These are phyloP conservation scores for Galeopsis tetrahit DNA, from an alignment of 257 asterid genomes.

Conservation along the genomic window DNA sequence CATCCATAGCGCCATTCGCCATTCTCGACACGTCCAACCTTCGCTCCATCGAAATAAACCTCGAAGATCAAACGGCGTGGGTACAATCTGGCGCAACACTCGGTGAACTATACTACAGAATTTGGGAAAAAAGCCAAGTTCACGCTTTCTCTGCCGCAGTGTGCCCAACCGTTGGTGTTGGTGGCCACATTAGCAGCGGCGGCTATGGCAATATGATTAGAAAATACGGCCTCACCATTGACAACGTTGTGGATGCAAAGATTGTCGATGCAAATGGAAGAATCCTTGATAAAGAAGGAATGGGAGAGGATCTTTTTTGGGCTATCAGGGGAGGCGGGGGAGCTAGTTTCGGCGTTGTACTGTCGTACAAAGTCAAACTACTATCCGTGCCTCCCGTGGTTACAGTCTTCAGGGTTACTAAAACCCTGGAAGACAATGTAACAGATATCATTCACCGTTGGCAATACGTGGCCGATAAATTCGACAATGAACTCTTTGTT, in stretches of 20 bases:
- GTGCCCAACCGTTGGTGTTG: slow-evolving; percentile 36
- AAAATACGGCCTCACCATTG: slow-evolving; percentile 37
- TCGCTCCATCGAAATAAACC: slow-evolving; percentile 7
- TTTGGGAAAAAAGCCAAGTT: slow-evolving; percentile 33
- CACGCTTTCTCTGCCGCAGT: slow-evolving; percentile 42
- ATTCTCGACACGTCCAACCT: slow-evolving; percentile 36
- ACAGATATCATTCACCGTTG: slow-evolving; percentile 34
- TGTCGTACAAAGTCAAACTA: slow-evolving; percentile 35
- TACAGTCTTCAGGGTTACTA: slow-evolving; percentile 27
- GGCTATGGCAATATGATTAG: slow-evolving; percentile 43
- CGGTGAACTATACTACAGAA: slow-evolving; percentile 39
- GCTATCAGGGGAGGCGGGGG: slow-evolving; percentile 48
- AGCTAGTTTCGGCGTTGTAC: slow-evolving; percentile 39
- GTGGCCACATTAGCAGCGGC: slow-evolving; percentile 44
- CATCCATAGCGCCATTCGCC: slow-evolving; percentile 12
- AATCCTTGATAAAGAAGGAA: slow-evolving; percentile 28
- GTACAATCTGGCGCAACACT: slow-evolving; percentile 37
- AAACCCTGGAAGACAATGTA: slow-evolving; percentile 28
- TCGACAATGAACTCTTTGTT: slow-evolving; percentile 25
- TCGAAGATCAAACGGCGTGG: slow-evolving; percentile 34
- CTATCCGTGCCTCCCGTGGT: slow-evolving; percentile 34
- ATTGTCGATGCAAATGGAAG: slow-evolving; percentile 39
- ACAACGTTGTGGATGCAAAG: slow-evolving; percentile 40
- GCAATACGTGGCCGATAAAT: slow-evolving; percentile 31
- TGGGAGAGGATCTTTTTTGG: slow-evolving; percentile 54